Conservation (phyloP, 2,329 filamentous ascomycete genomes). For the Trichoderma atrobrunneum region DNA sequence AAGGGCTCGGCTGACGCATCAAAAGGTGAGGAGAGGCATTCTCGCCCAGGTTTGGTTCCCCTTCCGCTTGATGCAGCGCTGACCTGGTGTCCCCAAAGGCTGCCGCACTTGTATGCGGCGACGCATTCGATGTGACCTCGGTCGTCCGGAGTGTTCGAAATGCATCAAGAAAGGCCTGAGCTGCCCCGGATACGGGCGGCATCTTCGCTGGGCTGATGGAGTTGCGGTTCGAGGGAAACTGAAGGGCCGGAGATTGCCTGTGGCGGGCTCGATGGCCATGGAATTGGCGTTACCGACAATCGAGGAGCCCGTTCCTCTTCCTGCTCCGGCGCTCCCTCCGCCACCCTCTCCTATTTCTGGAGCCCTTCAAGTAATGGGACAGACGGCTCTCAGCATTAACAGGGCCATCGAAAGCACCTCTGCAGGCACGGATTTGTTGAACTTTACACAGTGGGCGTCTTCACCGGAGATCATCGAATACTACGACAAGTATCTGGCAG, state of each 20-base stretch:
- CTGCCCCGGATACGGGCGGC: slow-evolving; percentile 29
- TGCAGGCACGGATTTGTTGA: slow-evolving; percentile 15
- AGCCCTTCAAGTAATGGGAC: background rate
- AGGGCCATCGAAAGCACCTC: background rate
- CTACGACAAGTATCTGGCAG: slow-evolving; percentile 30
- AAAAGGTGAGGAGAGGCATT: slow-evolving; percentile 3
- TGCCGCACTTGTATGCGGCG: slow-evolving; percentile 30
- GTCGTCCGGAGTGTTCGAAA: slow-evolving; percentile 28
- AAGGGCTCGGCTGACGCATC: slow-evolving; percentile 13
- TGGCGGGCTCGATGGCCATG: slow-evolving; percentile 16
- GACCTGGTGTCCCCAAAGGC: slow-evolving; percentile 18
- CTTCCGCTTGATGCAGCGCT: background rate
- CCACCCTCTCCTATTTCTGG: background rate
- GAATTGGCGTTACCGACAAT: background rate
- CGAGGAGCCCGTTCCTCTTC: background rate
- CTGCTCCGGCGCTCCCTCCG: background rate
- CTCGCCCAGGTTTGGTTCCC: background rate
- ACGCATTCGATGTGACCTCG: slow-evolving; percentile 31
- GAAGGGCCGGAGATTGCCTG: slow-evolving; percentile 24
- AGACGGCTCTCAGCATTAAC: background rate
- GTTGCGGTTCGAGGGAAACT: slow-evolving; percentile 29
- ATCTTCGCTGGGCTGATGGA: slow-evolving; percentile 31
- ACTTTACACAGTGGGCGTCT: slow-evolving; percentile 23
- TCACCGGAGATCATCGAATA: slow-evolving; percentile 29
- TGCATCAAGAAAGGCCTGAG: slow-evolving; percentile 30